Base-by-base conservation (phyloP, 768 basidiomycete species). In the Mycena vitilis region DNA sequence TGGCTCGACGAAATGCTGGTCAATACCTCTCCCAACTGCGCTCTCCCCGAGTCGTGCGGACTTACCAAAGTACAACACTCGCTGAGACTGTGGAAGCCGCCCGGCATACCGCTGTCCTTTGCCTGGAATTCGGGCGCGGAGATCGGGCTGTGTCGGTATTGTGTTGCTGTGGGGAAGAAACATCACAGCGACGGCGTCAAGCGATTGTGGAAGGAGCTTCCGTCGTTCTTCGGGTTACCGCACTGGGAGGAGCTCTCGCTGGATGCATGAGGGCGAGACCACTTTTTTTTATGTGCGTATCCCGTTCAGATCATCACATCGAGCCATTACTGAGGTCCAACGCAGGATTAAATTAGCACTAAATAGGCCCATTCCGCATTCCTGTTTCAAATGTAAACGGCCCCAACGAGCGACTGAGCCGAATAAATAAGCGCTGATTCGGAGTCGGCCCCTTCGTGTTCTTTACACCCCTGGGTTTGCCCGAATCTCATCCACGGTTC, bases 121-220 rank as follows among this genome's bases (percentile, higher is more conserved):
- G 3, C 9, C 42, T 55, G 62, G 62, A 18, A 9, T 6, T 12
- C 53, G 4, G 20, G 23, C 9, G 37, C 36, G 6, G 52, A 2
- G n/a, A 16, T 36, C 1, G 52, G 52, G 2, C 30, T 63, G 18
- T 63, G 62, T 23, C 5, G 9, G 1, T 12, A 42, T 3, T 63
- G 62, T 37, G 40, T 23, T 7, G 52, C 40, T 10, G 25, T 25
- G 2, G 62, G 62, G 2, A 18, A 23, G 22, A 36, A 63, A 12
- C 42, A 63, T 45, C 62, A 63, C 52, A 22, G n/a, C 9, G 52
- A 53, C 6, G 62, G 62, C 2, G n/a, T 13, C 1, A n/a, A 55
- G 12, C 62, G 53, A 1, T n/a, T 63, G n/a, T 63, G 62, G 62
- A 11, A 34, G 18, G 62, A 63, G 34, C 62, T 63, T 25, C 62